Base-by-base conservation (phyloP, 306 rosid genomes). In the Trifolium repens region DNA sequence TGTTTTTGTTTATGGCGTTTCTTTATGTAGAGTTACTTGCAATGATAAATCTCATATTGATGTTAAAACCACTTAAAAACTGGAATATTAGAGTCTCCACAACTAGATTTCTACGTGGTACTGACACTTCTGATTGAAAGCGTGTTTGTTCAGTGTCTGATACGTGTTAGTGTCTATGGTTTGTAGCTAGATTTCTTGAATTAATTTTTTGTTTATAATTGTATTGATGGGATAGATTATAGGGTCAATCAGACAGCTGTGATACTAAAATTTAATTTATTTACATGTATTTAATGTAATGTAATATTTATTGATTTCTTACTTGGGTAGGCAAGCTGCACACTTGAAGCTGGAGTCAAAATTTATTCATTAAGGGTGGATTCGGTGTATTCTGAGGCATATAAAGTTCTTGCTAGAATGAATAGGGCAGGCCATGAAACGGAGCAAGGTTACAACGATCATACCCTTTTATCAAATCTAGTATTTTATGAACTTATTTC, bases 341-440 rank as follows among this genome's bases (percentile, higher is more conserved):
- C 94, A 47, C 94, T 91, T 81, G 98, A 91, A 83, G 97, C 96
- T 60, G 98, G 97, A 67, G 97, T 94, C 37, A 94, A 89, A 78
- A 90, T 94, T 61, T 94, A 91, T 77, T 85, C 98, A 42, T 40
- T 90, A 42, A 86, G 97, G 80, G 97, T 94, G 79, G 97, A 94
- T 82, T 90, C 98, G 0, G 96, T 90, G 78, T 96, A 94, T 72
- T 91, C 96, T 4, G 94, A 94, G 80, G 94, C 97, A 9, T 94
- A 91, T 72, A 91, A 94, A 84, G 96, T 94, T 46, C 98, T 91
- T 66, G 88, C 93, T 32, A 88, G 97, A 72, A 91, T 91, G 96
- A 91, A 86, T 66, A 89, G 97, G 83, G 97, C 85, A n/a, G 96
- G 96, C 50, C 96, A 86, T 84, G 97, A 91, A 74, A 58, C 87